A percentile compares a stretch with the other conserved stretches of the same genome.
Evolutionary conservation across 345 rosid genomes (phyloP).

Genomic region (Corchorus olitorius): DNA sequence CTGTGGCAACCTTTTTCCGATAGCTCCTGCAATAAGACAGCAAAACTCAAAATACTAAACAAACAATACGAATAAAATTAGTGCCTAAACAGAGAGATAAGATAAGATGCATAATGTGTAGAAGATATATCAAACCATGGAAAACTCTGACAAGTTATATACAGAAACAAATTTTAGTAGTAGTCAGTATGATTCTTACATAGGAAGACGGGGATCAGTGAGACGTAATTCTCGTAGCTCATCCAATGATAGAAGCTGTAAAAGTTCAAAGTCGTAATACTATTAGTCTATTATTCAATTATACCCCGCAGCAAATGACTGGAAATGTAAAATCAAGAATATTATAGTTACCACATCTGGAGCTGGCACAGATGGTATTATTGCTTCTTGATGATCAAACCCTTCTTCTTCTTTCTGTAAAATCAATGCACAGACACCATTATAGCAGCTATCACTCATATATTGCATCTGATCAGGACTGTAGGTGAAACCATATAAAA

Average conservation of each 20-base stretch:
- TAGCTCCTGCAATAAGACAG: constrained; percentile 60
- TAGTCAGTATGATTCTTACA: constrained; percentile 41
- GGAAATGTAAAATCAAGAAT: constrained; percentile 15
- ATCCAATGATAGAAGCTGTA: constrained; percentile 88
- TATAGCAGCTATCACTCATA: background rate
- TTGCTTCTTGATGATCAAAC: constrained; percentile 72
- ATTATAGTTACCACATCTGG: constrained; percentile 69
- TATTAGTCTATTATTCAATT: constrained; percentile 11
- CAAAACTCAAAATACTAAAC: background rate
- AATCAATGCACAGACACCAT: constrained; percentile 8
- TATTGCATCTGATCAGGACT: background rate
- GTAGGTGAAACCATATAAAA: background rate
- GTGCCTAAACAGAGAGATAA: background rate
- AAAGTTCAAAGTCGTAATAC: constrained; percentile 27
- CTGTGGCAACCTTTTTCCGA: constrained; percentile 76
- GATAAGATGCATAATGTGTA: background rate
- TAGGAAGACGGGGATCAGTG: constrained; percentile 86
- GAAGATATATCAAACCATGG: background rate
- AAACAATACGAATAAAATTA: background rate
- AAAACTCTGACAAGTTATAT: background rate
- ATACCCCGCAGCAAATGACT: constrained; percentile 17
- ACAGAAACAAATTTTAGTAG: background rate
- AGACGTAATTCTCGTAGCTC: constrained; percentile 78
- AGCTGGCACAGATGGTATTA: constrained; percentile 70
- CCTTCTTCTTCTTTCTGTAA: constrained; percentile 71